phyloP scores from a whole-genome alignment of 345 rosid species.

The Orychophragmus violaceus region DNA sequence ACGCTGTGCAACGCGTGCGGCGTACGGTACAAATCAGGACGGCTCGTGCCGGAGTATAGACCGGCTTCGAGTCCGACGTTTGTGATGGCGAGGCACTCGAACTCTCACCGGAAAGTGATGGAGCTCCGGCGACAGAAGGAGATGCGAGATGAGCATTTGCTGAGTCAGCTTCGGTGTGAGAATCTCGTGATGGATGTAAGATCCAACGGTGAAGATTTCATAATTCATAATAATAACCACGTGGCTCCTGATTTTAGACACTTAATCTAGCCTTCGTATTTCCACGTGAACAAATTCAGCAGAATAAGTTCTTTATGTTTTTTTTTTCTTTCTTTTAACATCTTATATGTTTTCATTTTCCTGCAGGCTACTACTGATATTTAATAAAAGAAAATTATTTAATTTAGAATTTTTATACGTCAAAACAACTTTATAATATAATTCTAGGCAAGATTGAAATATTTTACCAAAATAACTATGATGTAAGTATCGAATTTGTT shows the following conservation, averaged over 20 bases:
- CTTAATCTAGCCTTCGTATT: constrained; percentile 38
- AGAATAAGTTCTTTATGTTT: background rate
- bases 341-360: background rate
- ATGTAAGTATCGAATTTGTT: background rate
- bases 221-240: constrained; percentile 28
- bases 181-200: constrained; percentile 41
- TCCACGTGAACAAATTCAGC: constrained; percentile 10
- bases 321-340: background rate
- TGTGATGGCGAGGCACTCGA: constrained; percentile 25
- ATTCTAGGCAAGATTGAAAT: background rate
- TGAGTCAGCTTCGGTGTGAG: constrained; percentile 45
- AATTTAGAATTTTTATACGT: background rate
- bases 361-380: constrained; percentile 11
- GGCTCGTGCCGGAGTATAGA: background rate
- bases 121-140: constrained; percentile 32
- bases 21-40: background rate
- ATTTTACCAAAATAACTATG: background rate
- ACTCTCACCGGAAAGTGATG: constrained; percentile 35
- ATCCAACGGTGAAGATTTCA: constrained; percentile 67
- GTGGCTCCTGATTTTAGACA: constrained; percentile 70
- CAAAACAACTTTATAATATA: background rate
- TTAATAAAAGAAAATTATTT: background rate
- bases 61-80: constrained; percentile 26
- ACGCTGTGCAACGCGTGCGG: background rate
- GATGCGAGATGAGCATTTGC: constrained; percentile 33